These are phyloP conservation scores for Starmerella stigmatis DNA, from an alignment of 805 yeast genomes.

Conservation along the genomic window DNA sequence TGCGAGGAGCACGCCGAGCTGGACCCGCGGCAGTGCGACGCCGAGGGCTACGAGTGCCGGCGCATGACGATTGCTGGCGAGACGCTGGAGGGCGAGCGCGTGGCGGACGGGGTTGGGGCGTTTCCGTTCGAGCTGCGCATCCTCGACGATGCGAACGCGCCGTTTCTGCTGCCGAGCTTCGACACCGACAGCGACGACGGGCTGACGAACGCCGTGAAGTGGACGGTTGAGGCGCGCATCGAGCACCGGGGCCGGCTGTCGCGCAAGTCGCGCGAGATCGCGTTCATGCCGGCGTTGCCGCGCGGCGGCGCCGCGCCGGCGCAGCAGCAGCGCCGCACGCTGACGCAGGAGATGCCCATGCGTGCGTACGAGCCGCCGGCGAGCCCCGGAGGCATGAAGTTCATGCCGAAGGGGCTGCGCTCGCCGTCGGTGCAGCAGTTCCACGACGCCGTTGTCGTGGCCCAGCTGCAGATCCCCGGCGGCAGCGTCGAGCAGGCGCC, in stretches of 20 bases:
- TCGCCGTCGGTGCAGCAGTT: constrained; percentile 3
- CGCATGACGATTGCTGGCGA: constrained; percentile 13
- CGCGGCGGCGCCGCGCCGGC: too few species aligned
- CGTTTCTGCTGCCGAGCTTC: constrained; percentile 15
- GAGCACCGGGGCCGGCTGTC: constrained; percentile 3
- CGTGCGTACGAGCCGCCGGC: constrained; percentile 1
- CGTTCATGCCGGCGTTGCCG: constrained; percentile 12
- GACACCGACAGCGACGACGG: constrained; percentile 6
- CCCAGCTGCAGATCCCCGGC: constrained; percentile 10
- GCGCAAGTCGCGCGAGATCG: constrained; percentile 4
- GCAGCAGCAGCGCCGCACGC: neutral
- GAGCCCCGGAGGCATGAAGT: neutral
- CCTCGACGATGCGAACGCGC: constrained; percentile 12
- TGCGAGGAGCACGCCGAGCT: constrained; percentile 19
- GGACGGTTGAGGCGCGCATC: constrained; percentile 12
- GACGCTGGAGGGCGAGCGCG: constrained; percentile 12
- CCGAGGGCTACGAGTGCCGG: constrained; percentile 6
- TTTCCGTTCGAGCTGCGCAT: constrained; percentile 15
- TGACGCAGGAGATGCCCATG: neutral
- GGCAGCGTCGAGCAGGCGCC: constrained; percentile 9
- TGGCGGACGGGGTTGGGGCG: constrained; percentile 2
- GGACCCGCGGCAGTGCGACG: neutral
- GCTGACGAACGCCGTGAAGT: constrained; percentile 7
- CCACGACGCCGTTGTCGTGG: constrained; percentile 5
- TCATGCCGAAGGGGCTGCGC: neutral